Evolutionary conservation across 371 early-diverging fungal genomes (phyloP).

Genomic region (Mucor indicus): DNA sequence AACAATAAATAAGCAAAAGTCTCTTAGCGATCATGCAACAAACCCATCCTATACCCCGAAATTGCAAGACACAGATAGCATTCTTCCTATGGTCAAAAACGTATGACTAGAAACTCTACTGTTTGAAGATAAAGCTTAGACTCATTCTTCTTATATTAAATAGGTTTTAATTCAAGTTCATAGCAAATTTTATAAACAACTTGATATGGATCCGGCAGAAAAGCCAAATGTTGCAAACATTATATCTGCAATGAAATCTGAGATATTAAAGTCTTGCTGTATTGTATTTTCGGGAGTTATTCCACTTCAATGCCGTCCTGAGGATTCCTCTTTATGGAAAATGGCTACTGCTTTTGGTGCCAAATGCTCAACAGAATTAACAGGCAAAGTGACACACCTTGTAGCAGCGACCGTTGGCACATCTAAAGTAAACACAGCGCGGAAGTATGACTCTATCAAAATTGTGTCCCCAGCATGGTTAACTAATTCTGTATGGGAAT

Average conservation of each 20-base stretch:
- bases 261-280: slow-evolving; percentile 41
- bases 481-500: slow-evolving; percentile 50
- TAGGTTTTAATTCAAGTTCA: slow-evolving; percentile 42
- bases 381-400: slow-evolving; percentile 67
- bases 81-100: slow-evolving; percentile 5
- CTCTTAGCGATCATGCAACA: no score
- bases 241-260: slow-evolving; percentile 41
- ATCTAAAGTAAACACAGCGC: slow-evolving; percentile 57
- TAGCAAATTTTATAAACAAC: slow-evolving; percentile 33
- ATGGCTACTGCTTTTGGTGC: slow-evolving; percentile 72
- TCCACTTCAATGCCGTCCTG: slow-evolving; percentile 41
- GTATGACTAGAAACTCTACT: no score
- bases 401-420: slow-evolving; percentile 74
- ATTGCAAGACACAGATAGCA: slow-evolving; percentile 31
- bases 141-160: neutral
- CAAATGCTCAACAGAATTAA: slow-evolving; percentile 51
- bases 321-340: slow-evolving; percentile 64
- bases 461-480: slow-evolving; percentile 68
- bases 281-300: slow-evolving; percentile 61
- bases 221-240: slow-evolving; percentile 41
- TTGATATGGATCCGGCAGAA: slow-evolving; percentile 11
- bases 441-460: slow-evolving; percentile 29
- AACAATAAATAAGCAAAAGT: no score
- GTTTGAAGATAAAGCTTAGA: no score
- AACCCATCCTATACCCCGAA: slow-evolving; percentile 24